Base-by-base conservation (phyloP, 768 basidiomycete genomes). In the Dioszegia hungarica region DNA sequence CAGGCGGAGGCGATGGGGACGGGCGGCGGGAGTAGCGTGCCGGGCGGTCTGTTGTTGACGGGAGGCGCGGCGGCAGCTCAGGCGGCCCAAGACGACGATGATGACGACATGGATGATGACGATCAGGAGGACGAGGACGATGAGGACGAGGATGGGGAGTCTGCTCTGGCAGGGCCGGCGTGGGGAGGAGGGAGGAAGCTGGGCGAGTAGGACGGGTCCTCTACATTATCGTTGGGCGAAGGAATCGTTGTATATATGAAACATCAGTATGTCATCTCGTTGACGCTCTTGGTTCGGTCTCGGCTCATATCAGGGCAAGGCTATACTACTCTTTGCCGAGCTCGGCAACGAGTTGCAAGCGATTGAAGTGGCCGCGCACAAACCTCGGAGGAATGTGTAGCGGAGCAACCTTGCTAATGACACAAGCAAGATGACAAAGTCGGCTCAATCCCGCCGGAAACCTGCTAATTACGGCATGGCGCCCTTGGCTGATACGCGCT, bases 81-180 rank as follows among this genome's bases (percentile, higher is more conserved):
- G 2, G 52, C 15, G 31, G 40, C 9, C 27, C 17, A 25, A 14
- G 28, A 41, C 27, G 36, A 46, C 27, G 47, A 40, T 9, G 53
- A 38, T 27, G 47, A 43, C n/a, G 47, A 57, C 8, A 28, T 17
- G 49, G 56, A 54, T 8, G 55, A 46, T 5, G 54, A n/a, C n/a
- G n/a, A n/a, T 37, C 33, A 39, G 34, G 64, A 57, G 11, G 64
- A 54, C 10, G 61, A 54, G 27, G 49, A 51, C 11, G 49, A 51
- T 10, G 49, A 51, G 17, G 49, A 51, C 5, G 49, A 51, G 8
- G 49, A 39, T 14, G 31, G 17, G 22, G 49, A 37, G 22, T 20
- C 6, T 33, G 14, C 8, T 33, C 31, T 14, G 31, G 14, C 11
- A 28, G 22, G 15, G 20, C 49, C 34, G n/a, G 17, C 15, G 14